Percentiles rank a stretch among this genome's conserved stretches.
phyloP scores from a whole-genome alignment of 768 basidiomycete genomes.

The Austroboletus festivus region DNA sequence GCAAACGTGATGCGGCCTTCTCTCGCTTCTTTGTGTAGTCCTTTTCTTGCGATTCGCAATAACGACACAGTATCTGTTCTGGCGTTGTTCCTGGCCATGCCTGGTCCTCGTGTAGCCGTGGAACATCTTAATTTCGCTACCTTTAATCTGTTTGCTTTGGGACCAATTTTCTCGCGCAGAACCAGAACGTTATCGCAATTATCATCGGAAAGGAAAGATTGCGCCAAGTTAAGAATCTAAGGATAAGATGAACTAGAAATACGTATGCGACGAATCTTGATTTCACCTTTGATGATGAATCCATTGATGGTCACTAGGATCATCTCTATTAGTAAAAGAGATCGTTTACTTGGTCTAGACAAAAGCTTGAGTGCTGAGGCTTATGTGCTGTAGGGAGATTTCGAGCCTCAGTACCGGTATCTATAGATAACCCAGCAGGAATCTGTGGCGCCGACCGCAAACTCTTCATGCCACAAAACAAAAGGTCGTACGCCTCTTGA shows the following conservation, averaged over 20 bases:
- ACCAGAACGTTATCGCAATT: background rate
- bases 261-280: background rate
- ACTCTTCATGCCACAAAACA: too few species aligned
- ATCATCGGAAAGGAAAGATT: background rate
- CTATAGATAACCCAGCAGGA: too few species aligned
- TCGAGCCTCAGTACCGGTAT: too few species aligned
- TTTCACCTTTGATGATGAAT: too few species aligned
- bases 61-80: background rate
- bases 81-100: background rate
- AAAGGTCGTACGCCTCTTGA: too few species aligned
- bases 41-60: slow-evolving; percentile 1
- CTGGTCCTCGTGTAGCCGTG: slow-evolving; percentile 6
- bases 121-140: background rate
- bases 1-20: slow-evolving; percentile 6
- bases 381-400: too few species aligned
- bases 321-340: too few species aligned
- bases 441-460: too few species aligned
- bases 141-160: background rate
- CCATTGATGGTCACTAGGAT: too few species aligned
- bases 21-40: background rate
- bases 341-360: too few species aligned
- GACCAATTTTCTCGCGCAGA: background rate
- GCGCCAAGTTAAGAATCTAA: slow-evolving; percentile 2
- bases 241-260: background rate
- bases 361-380: too few species aligned